Conservation (phyloP, 148 eudicot species). For the Heliosperma pusillum region DNA sequence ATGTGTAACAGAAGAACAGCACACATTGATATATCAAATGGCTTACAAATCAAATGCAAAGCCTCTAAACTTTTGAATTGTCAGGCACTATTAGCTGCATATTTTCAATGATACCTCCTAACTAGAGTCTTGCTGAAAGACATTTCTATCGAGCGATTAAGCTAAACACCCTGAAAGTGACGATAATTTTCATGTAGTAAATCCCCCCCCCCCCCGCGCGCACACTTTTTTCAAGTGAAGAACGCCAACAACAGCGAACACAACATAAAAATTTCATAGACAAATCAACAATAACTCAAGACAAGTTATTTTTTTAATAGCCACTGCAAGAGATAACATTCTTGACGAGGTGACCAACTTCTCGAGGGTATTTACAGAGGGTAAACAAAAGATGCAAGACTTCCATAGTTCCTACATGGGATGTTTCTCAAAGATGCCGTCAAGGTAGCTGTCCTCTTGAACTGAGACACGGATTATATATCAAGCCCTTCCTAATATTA, state of each 20-base stretch:
- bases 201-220: no score
- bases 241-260: no score
- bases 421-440: neutral
- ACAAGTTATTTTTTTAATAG: no score
- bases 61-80: neutral
- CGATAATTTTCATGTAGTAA: neutral
- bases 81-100: neutral
- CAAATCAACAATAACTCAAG: no score
- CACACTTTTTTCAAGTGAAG: neutral
- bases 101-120: neutral
- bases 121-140: neutral
- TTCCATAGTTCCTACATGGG: no score
- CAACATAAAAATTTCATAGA: no score
- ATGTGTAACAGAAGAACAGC: neutral
- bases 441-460: neutral
- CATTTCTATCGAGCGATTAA: neutral
- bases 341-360: no score
- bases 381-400: no score
- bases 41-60: neutral
- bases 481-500: neutral
- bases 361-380: no score
- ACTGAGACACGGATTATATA: neutral
- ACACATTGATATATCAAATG: neutral
- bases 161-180: neutral
- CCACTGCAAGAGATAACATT: no score